Evolutionary conservation across 306 rosid species (phyloP).

Genomic region (Malus domestica): ASM211411v1 NC_041796.1:21518001-21518500

Average conservation of each 20-base stretch:
- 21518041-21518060: slow-evolving; percentile 8
- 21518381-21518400: neutral
- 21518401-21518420: neutral
- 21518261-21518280: slow-evolving; percentile 10
- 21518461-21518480: neutral
- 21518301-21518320: neutral
- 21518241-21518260: neutral
- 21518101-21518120: slow-evolving; percentile 44
- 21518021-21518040: slow-evolving; percentile 43
- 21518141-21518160: slow-evolving; percentile 40
- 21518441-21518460: neutral
- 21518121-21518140: slow-evolving; percentile 25
- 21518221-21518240: slow-evolving; percentile 11
- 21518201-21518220: slow-evolving; percentile 1
- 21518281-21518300: slow-evolving; percentile 26
- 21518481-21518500: neutral
- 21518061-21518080: slow-evolving; percentile 22
- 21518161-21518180: slow-evolving; percentile 21
- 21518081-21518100: slow-evolving; percentile 33
- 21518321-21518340: neutral
- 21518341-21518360: neutral
- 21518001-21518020: neutral
- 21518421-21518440: neutral
- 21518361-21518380: neutral
- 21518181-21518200: slow-evolving; percentile 22